Percentiles rank a stretch among this genome's conserved stretches.
Conservation (phyloP, 495 filamentous ascomycete species). For the Penicillium atrosanguineum region DNA sequence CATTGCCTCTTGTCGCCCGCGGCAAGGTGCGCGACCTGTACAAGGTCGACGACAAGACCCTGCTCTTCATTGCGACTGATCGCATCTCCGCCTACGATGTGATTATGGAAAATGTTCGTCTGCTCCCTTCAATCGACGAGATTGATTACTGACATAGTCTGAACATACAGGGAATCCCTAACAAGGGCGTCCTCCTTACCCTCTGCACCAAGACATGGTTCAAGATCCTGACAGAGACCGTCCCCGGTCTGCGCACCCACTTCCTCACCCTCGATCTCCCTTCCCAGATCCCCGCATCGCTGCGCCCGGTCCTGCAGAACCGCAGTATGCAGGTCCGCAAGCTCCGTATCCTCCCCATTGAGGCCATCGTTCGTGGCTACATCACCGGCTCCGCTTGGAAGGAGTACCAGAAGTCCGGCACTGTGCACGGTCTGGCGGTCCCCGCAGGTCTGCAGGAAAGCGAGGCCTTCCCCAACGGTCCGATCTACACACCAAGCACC, state of each 20-base stretch:
- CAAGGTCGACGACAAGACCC: slow-evolving; percentile 65
- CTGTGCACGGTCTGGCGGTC: slow-evolving; percentile 75
- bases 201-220: slow-evolving; percentile 87
- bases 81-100: slow-evolving; percentile 96
- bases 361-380: slow-evolving; percentile 90
- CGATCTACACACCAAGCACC: slow-evolving; percentile 86
- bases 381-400: slow-evolving; percentile 91
- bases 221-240: slow-evolving; percentile 57
- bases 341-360: slow-evolving; percentile 78
- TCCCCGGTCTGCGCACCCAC: slow-evolving; percentile 73
- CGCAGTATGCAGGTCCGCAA: slow-evolving; percentile 83
- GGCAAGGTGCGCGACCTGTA: slow-evolving; percentile 88
- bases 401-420: slow-evolving; percentile 71
- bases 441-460: slow-evolving; percentile 68
- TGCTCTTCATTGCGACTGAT: slow-evolving; percentile 88
- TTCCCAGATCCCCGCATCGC: slow-evolving; percentile 43
- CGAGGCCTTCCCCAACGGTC: slow-evolving; percentile 62
- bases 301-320: slow-evolving; percentile 55
- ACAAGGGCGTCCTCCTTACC: slow-evolving; percentile 83
- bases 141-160: neutral
- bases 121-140: neutral
- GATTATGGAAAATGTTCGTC: slow-evolving; percentile 73
- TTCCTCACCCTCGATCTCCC: slow-evolving; percentile 71
- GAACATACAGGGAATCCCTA: slow-evolving; percentile 64
- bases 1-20: slow-evolving; percentile 54